Evolutionary conservation across 2,329 filamentous ascomycete species (phyloP).

Genomic region (Fusarium anguioides): DNA sequence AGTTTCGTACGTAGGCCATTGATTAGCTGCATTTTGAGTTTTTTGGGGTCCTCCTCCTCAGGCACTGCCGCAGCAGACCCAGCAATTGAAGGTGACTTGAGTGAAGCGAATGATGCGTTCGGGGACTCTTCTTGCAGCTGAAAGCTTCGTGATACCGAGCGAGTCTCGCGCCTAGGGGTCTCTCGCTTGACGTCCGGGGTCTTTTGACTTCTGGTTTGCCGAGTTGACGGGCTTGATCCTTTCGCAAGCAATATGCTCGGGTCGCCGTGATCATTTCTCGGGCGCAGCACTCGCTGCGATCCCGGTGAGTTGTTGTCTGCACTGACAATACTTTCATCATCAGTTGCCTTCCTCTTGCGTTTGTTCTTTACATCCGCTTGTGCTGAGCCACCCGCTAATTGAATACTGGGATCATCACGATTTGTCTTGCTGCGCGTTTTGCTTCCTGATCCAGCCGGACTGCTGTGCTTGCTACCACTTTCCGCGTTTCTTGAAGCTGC

Average conservation of each 20-base stretch:
- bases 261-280: conserved; percentile 39
- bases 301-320: conserved; percentile 36
- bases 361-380: conserved; percentile 37
- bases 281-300: conserved; percentile 46
- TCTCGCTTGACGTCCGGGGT: conserved; percentile 40
- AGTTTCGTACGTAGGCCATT: conserved; percentile 61
- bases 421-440: conserved; percentile 46
- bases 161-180: conserved; percentile 41
- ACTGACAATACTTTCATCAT: conserved; percentile 27
- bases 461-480: conserved; percentile 28
- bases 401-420: conserved; percentile 40
- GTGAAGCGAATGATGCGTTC: conserved; percentile 33
- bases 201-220: conserved; percentile 36
- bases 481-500: conserved; percentile 19
- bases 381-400: conserved; percentile 35
- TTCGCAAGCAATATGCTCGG: conserved; percentile 44
- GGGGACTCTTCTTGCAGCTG: conserved; percentile 37
- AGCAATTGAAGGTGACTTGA: conserved; percentile 47
- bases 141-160: conserved; percentile 37
- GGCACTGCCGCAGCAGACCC: conserved; percentile 37
- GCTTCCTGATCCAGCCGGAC: conserved; percentile 38
- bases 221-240: conserved; percentile 36
- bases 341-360: conserved; percentile 29
- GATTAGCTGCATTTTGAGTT: conserved; percentile 59
- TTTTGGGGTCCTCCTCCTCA: conserved; percentile 46